Conservation (phyloP, 2,329 filamentous ascomycete species). For the Colletotrichum eremochloae region DNA sequence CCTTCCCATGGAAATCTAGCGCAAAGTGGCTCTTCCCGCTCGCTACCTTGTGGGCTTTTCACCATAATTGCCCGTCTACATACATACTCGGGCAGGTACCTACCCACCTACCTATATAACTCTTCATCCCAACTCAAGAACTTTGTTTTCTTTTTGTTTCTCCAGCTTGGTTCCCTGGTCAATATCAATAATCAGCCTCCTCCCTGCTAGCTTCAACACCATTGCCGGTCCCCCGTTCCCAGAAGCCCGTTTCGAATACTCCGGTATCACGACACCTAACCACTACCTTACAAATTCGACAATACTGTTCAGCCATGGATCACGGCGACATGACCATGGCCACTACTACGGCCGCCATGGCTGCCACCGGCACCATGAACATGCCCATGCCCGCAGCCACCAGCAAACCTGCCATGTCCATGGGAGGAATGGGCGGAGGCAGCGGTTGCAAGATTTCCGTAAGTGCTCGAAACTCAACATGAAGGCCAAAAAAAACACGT, state of each 20-base stretch:
- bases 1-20: conserved; percentile 33
- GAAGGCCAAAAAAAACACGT: neutral
- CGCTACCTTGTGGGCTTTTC: conserved; percentile 12
- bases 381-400: conserved; percentile 39
- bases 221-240: neutral
- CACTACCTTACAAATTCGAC: neutral
- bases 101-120: conserved; percentile 16
- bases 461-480: conserved; percentile 39
- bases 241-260: neutral
- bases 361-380: conserved; percentile 36
- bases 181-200: neutral
- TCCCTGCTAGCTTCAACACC: conserved; percentile 10
- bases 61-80: neutral
- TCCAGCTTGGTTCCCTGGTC: conserved; percentile 9
- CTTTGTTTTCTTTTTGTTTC: conserved; percentile 5
- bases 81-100: neutral
- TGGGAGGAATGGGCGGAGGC: conserved; percentile 42
- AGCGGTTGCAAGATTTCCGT: conserved; percentile 59
- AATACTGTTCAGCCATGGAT: conserved; percentile 15
- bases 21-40: conserved; percentile 17
- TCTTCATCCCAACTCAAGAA: neutral
- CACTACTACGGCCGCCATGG: conserved; percentile 27
- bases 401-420: conserved; percentile 38
- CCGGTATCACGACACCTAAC: neutral
- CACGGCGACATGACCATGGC: conserved; percentile 34